Base-by-base conservation (phyloP, 768 basidiomycete genomes). In the Calocybe gangraenosa region DNA sequence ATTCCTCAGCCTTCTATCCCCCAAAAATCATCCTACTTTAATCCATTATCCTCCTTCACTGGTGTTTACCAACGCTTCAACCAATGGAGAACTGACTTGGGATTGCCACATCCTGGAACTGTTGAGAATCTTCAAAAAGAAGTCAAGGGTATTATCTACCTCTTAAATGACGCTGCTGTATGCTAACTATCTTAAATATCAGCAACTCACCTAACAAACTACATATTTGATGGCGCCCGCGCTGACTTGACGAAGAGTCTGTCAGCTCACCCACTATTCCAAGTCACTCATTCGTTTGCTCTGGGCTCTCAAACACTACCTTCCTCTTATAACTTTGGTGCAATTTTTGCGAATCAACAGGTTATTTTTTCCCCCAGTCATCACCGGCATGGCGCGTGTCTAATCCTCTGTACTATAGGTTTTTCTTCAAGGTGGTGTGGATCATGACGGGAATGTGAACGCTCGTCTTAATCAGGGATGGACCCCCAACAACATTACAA, bases 221-320 rank as follows among this genome's bases (percentile, higher is more conserved):
- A 87, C 70, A 82, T 92, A 60, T 98, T 98, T 65, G 96, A 99
- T 72, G 96, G 96, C 53, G 96, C 88, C 20, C 78, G 94, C 55
- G 96, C 95, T 23, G 96, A 99, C 73, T 74, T 98, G 56, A 87
- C 90, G 38, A 99, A 98, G 71, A 85, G 79, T 56, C 74, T 98
- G 56, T 95, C 92, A 21, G 76, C 87, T 64, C 90, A 82, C 64
- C 96, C 96, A n/a, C 81, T 89, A 40, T 98, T 98, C 79, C 95
- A 98, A 73, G 87, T 97, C 57, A 94, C 93, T 49, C 96, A 99
- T 65, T 89, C 92, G 18, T 97, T 99, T 69, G 76, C 84, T 48
- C 72, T 97, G 46, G 96, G 92, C 15, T 92, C 91, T 15, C 86
- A 88, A 64, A 79, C 83, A n/a, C 66, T 75, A 0, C 79, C 91